A percentile compares a stretch with the other conserved stretches of the same genome.
phyloP scores from a whole-genome alignment of 176 grass and related monocot species.

The Ampelocalamus luodianensis region DNA sequence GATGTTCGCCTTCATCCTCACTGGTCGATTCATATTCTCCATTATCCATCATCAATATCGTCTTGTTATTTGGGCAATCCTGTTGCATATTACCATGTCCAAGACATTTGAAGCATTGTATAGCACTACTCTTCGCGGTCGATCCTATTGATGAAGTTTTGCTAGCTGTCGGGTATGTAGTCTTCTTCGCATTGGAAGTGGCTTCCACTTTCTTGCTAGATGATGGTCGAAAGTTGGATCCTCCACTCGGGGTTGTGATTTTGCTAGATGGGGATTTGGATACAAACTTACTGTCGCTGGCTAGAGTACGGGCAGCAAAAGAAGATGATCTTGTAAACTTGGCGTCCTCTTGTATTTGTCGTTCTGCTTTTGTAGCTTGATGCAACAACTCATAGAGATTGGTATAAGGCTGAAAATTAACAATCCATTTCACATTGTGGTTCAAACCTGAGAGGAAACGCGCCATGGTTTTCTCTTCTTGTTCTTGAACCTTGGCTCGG shows the following conservation, averaged over 20 bases:
- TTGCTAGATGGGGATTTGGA: background rate
- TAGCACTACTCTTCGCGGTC: background rate
- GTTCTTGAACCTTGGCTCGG: no score
- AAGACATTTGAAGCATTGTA: background rate
- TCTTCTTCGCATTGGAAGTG: no score
- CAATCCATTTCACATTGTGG: background rate
- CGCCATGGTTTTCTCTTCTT: no score
- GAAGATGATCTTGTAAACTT: background rate
- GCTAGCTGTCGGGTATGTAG: background rate
- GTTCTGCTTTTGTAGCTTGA: no score
- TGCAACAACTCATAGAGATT: no score
- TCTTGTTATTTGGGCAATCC: background rate
- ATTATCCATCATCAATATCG: background rate
- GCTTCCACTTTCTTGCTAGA: background rate
- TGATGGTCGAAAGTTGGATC: background rate
- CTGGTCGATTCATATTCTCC: background rate
- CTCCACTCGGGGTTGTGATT: background rate
- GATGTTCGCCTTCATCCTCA: no score
- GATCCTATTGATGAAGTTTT: background rate
- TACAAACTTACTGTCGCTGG: background rate
- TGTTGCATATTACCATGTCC: background rate
- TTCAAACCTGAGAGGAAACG: background rate
- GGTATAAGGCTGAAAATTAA: background rate
- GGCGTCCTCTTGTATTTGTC: no score
- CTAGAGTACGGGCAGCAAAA: background rate